These are phyloP conservation scores for Maudiozyma saulgeensis DNA, from an alignment of 805 yeast genomes.

Conservation along the genomic window DNA sequence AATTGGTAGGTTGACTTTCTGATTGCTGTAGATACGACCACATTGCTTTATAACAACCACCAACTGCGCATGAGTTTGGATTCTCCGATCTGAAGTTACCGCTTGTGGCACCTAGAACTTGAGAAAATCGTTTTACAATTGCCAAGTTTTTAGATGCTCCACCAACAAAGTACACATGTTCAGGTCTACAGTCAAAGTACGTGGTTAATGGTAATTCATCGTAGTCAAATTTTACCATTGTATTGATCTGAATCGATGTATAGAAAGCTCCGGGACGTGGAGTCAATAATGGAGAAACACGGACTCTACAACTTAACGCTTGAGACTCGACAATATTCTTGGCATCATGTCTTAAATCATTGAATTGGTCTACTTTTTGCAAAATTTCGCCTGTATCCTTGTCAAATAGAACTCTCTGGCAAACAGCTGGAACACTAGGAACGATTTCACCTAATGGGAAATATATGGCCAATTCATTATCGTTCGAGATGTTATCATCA, in stretches of 20 bases:
- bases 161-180: conserved; percentile 72
- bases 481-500: conserved; percentile 30
- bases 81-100: conserved; percentile 68
- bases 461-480: conserved; percentile 58
- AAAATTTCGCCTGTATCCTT: conserved; percentile 19
- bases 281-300: conserved; percentile 65
- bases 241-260: conserved; percentile 2
- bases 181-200: conserved; percentile 41
- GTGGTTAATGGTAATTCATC: conserved; percentile 19
- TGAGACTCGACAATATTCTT: conserved; percentile 77
- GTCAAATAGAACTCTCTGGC: conserved; percentile 41
- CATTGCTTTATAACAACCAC: conserved; percentile 79
- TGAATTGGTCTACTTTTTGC: conserved; percentile 29
- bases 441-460: conserved; percentile 89
- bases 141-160: conserved; percentile 72
- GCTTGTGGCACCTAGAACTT: conserved; percentile 48
- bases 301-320: conserved; percentile 70
- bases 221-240: conserved; percentile 29
- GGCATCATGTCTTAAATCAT: conserved; percentile 57
- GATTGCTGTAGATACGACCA: conserved; percentile 47
- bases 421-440: conserved; percentile 66
- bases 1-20: conserved; percentile 17
- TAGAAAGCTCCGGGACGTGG: neutral
- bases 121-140: conserved; percentile 58
- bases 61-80: conserved; percentile 85